These are phyloP conservation scores for Rhodotorula sp. DNA, from an alignment of 1,284 basidiomycete genomes.

Conservation along the genomic window DNA sequence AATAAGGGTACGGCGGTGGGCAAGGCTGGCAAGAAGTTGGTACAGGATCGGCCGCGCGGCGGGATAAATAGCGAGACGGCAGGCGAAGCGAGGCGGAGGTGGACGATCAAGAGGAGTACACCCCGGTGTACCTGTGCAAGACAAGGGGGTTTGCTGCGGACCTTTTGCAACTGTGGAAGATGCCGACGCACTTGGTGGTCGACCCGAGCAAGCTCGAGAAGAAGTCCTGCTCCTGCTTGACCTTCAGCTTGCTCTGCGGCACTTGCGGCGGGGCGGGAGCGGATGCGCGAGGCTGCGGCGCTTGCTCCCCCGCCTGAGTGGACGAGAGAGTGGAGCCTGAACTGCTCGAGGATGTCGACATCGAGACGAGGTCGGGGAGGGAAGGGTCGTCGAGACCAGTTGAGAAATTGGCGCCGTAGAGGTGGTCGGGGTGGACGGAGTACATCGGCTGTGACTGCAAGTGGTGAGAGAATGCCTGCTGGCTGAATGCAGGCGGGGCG, in stretches of 20 bases:
- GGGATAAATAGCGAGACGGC: neutral
- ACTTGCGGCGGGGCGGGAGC: neutral
- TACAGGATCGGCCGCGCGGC: neutral
- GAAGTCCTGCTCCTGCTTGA: slow-evolving; percentile 9
- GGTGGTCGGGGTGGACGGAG: neutral
- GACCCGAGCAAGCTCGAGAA: slow-evolving; percentile 21
- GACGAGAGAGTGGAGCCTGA: neutral
- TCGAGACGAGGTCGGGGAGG: neutral
- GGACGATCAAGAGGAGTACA: neutral
- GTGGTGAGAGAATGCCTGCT: too few species aligned
- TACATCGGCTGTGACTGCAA: neutral
- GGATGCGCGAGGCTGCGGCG: neutral
- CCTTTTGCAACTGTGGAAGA: too few species aligned
- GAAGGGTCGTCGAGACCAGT: neutral
- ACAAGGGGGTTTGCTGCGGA: neutral
- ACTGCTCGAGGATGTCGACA: slow-evolving; percentile 6
- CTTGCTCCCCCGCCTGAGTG: neutral
- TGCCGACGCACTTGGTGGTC: slow-evolving; percentile 6
- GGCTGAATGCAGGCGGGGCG: neutral
- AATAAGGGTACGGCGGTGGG: too few species aligned
- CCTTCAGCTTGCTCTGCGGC: neutral
- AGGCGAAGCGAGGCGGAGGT: neutral
- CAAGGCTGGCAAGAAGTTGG: too few species aligned
- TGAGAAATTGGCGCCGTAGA: neutral
- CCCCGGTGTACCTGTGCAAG: slow-evolving; percentile 1